These are phyloP conservation scores for Peterozyma xylosa DNA, from an alignment of 805 yeast genomes.

Conservation along the genomic window DNA sequence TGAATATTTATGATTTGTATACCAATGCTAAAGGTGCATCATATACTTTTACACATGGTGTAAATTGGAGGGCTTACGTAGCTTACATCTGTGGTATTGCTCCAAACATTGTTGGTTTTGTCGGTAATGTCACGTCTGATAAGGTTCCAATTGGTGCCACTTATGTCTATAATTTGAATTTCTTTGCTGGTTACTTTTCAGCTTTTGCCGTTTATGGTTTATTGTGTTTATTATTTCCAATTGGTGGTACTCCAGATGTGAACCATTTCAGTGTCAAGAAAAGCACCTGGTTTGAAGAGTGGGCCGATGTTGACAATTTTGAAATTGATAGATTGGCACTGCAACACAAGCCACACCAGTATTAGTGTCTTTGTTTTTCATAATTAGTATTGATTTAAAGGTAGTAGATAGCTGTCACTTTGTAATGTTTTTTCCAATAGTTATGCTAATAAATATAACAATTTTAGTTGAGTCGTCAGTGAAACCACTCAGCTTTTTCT, in stretches of 20 bases:
- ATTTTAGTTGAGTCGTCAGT: too few species aligned
- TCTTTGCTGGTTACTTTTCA: conserved; percentile 66
- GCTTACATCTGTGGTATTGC: conserved; percentile 87
- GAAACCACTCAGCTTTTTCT: too few species aligned
- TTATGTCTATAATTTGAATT: conserved; percentile 64
- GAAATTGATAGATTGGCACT: conserved; percentile 20
- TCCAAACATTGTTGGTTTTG: conserved; percentile 13
- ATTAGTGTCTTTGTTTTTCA: background rate
- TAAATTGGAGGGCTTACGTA: conserved; percentile 78
- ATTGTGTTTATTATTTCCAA: conserved; percentile 46
- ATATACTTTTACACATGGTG: conserved; percentile 59
- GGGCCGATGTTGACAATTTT: conserved; percentile 59
- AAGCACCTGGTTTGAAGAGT: conserved; percentile 46
- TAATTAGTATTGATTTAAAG: background rate
- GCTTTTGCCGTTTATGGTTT: conserved; percentile 49
- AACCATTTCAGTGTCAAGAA: too few species aligned
- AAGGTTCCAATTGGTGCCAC: conserved; percentile 73
- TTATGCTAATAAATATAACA: too few species aligned
- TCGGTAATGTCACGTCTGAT: conserved; percentile 62
- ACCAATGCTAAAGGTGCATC: conserved; percentile 23
- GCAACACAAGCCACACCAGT: too few species aligned
- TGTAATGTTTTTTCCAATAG: background rate
- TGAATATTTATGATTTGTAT: conserved; percentile 61
- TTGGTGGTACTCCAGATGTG: too few species aligned
- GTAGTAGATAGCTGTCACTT: background rate